Evolutionary conservation across 129 eudicot genomes (phyloP).

Genomic region (Saposhnikovia divaricata): DNA sequence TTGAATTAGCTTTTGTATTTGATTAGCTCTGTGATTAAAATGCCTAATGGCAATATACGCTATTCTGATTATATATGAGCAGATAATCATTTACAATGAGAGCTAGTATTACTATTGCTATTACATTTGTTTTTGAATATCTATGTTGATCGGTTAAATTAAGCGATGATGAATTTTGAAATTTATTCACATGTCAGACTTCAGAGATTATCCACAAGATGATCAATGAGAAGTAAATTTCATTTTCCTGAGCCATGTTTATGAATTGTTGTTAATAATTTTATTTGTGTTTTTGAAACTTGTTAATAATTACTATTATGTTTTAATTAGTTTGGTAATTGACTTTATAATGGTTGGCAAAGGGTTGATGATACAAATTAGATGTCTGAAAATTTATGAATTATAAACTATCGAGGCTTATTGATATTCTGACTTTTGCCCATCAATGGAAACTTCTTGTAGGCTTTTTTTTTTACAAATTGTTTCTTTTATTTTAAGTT

Average conservation of each 20-base stretch:
- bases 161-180: constrained; percentile 43
- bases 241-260: constrained; percentile 27
- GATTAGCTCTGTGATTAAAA: constrained; percentile 47
- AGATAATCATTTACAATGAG: constrained; percentile 27
- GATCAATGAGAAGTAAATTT: constrained; percentile 31
- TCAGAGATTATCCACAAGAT: constrained; percentile 28
- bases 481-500: no score
- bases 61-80: constrained; percentile 46
- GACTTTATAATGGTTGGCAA: not conserved
- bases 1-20: not conserved
- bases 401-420: constrained; percentile 7
- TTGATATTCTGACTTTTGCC: constrained; percentile 13
- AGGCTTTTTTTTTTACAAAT: no score
- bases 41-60: constrained; percentile 78
- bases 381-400: constrained; percentile 12
- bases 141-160: not conserved
- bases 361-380: constrained; percentile 13
- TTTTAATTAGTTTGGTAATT: not conserved
- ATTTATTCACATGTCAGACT: constrained; percentile 61
- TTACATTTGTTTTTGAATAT: not conserved
- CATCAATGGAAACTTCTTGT: no score
- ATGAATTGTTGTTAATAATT: no score
- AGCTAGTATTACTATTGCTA: constrained; percentile 14
- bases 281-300: no score
- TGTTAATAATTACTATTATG: not conserved